Base-by-base conservation (phyloP, 148 eudicot species). In the Rhododendron ferrugineum region DNA sequence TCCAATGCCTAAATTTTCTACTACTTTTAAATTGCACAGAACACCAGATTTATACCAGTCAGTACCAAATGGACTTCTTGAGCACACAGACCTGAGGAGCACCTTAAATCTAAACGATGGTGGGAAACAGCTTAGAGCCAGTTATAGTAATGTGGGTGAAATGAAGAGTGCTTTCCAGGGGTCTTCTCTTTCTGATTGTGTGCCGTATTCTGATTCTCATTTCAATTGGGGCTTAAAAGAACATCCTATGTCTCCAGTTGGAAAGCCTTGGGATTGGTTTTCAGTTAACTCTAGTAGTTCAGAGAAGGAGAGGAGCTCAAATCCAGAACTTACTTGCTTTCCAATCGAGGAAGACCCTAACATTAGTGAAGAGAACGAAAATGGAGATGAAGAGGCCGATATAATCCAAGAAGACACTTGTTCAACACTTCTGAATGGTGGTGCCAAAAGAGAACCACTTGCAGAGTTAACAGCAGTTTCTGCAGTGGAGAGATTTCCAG, bases 331-430 rank as follows among this genome's bases (percentile, higher is more conserved):
- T 79, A 91, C 91, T 73, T 95, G 98, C 90, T 95, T 95, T 85
- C 93, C 94, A 54, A 95, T 97, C 87, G 89, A 93, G 88, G 99
- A 96, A 91, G 98, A 96, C 89, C 92, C 95, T 54, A 90, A 90
- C 81, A 83, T 80, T 52, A 88, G 93, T 75, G 99, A 94, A 86
- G 98, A 91, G 87, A 89, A 88, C 86, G 89, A 56, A 78, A 86
- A 88, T 82, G 86, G 80, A 77, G 87, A 90, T 84, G 96, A 90
- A 49, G 82, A 49, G 36, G 83, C 80, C 58, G 86, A 89, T 77
- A 74, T 86, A 83, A 76, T 84, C 84, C 82, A 85, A 42, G 89
- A 87, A 60, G 93, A 76, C 28, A 54, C 34, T 79, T 85, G 79
- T 87, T 90, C 90, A 52, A 28, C 28, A 26, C 80, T n/a, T 34